Base-by-base conservation (phyloP, 2,329 filamentous ascomycete species). In the Escovopsis sp. region DNA sequence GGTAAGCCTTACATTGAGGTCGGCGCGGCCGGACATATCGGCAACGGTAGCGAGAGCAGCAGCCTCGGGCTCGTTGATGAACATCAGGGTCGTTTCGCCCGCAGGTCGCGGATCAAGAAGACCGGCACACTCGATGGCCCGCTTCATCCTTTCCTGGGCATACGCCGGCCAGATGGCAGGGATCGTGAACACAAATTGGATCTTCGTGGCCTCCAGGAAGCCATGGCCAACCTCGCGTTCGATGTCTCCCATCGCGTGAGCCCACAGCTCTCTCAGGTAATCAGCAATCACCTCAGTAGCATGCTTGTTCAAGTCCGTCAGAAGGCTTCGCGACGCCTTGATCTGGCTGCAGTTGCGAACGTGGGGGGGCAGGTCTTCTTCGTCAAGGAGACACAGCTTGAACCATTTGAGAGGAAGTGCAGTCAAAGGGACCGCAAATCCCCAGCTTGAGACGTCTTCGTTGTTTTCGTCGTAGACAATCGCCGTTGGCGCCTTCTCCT, bases 121-220 rank as follows among this genome's bases (percentile, higher is more conserved):
- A 0, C 62, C 62, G 0, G 63, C 57, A 0, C 33, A 14, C 0
- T 41, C 26, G 0, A 52, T 50, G 0, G 61, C 63, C 1, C 51
- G 32, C 0, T 46, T 40, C 62, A 67, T 65, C 0, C 49, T 39
- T 1, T 38, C 16, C 1, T 53, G 51, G 1, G 56, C 56, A 35
- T 61, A 61, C 0, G 51, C 43, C 0, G 58, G 56, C 62, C 63
- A 67, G 8, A 66, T 65, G 0, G 63, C 63, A 0, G 63, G 63
- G 0, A 67, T 27, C 0, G 63, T 66, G 2, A 63, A 41, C 2
- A 65, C 50, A 3, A 66, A 43, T 11, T 58, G 48, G 10, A 64
- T 49, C 0, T 25, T 44, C 5, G 46, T 42, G 8, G 38, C 35
- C 0, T 47, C 39, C 0, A 57, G 19, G 1, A 54, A 39, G 0